phyloP scores from a whole-genome alignment of 352 stramenopile genomes.

The Phytophthora rubi region DNA sequence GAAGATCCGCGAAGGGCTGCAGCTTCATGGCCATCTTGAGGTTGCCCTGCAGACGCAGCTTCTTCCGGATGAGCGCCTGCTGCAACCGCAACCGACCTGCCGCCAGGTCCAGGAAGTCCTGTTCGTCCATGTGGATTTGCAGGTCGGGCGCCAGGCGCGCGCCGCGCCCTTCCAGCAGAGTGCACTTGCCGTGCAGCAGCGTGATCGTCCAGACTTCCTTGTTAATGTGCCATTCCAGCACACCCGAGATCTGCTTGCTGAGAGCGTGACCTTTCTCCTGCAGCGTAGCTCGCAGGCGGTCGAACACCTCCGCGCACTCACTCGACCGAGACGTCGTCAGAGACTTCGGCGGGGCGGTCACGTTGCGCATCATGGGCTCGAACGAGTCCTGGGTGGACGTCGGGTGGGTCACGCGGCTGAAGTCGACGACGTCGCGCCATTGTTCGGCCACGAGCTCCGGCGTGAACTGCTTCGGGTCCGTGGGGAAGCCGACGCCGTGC shows the following conservation, averaged over 20 bases:
- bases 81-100: constrained; percentile 64
- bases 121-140: constrained; percentile 69
- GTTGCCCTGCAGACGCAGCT: constrained; percentile 67
- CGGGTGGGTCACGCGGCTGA: constrained; percentile 71
- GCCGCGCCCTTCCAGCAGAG: constrained; percentile 56
- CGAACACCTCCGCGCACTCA: constrained; percentile 67
- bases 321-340: constrained; percentile 61
- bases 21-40: constrained; percentile 81
- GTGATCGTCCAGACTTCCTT: constrained; percentile 73
- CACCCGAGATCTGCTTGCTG: constrained; percentile 65
- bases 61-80: constrained; percentile 71
- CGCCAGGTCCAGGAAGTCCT: constrained; percentile 70
- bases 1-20: constrained; percentile 67
- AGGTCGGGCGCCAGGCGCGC: constrained; percentile 57
- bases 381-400: constrained; percentile 77
- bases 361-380: constrained; percentile 80
- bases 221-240: constrained; percentile 77
- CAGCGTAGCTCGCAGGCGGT: constrained; percentile 53
- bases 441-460: constrained; percentile 73
- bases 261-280: constrained; percentile 47
- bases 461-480: constrained; percentile 60
- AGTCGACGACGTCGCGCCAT: constrained; percentile 68
- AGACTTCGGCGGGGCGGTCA: constrained; percentile 53
- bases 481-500: constrained; percentile 74
- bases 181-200: constrained; percentile 58